phyloP scores from a whole-genome alignment of 1,139 yeast species.

The Blastobotrys serpentis region DNA sequence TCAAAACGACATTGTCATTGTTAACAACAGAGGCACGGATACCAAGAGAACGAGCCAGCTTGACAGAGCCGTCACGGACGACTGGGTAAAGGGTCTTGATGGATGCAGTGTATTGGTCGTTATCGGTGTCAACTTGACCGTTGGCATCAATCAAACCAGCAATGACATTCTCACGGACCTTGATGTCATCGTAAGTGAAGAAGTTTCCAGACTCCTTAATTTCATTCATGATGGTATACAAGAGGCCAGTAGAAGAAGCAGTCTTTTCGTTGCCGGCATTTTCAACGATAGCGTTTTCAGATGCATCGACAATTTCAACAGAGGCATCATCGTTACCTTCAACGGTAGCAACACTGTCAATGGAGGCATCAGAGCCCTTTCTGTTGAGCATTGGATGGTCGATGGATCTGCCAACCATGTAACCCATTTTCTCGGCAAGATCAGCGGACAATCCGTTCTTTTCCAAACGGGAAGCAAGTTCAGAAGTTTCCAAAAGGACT shows the following conservation, averaged over 20 bases:
- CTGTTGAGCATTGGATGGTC: background rate
- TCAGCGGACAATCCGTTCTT: background rate
- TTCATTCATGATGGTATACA: background rate
- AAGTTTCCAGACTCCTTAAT: background rate
- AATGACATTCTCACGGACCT: background rate
- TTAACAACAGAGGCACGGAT: background rate
- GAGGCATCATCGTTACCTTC: background rate
- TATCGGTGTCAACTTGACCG: background rate
- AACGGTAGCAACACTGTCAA: slow-evolving; percentile 3
- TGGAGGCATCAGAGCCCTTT: background rate
- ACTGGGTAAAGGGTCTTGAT: background rate
- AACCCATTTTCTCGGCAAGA: slow-evolving; percentile 1
- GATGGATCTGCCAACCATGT: background rate
- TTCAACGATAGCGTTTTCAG: background rate
- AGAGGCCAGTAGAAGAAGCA: background rate
- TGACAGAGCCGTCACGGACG: slow-evolving; percentile 2
- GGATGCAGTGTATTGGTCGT: background rate
- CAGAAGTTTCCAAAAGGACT: background rate
- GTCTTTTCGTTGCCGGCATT: background rate
- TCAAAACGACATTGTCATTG: slow-evolving; percentile 2
- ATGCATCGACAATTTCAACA: slow-evolving; percentile 1
- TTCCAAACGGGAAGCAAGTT: slow-evolving; percentile 3
- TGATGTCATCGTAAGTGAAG: background rate
- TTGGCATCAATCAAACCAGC: slow-evolving; percentile 6
- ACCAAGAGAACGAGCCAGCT: slow-evolving; percentile 3